Conservation (phyloP, 2,329 filamentous ascomycete genomes). For the Cadophora malorum region DNA sequence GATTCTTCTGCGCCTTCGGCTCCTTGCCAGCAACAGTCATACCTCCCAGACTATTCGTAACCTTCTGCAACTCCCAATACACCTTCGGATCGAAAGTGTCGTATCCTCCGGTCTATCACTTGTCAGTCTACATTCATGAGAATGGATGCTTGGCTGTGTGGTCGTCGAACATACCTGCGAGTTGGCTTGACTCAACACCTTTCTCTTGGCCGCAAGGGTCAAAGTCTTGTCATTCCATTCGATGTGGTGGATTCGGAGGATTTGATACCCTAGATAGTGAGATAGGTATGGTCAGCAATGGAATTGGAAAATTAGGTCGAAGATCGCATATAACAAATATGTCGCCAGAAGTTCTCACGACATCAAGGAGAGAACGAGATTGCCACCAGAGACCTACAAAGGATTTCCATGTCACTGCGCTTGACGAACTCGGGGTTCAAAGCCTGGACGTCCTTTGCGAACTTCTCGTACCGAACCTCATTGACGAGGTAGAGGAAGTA, state of each 20-base stretch:
- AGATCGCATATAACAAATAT: neutral
- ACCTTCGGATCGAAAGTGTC: neutral
- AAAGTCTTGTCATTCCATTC: neutral
- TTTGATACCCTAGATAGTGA: neutral
- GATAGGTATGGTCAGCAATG: neutral
- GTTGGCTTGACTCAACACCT: neutral
- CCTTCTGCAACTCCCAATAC: neutral
- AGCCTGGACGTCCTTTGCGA: conserved; percentile 8
- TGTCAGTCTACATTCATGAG: too few relatives aligned
- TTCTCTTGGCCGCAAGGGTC: neutral
- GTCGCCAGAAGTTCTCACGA: neutral
- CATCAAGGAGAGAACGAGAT: neutral
- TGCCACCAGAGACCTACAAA: neutral
- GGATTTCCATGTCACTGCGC: neutral
- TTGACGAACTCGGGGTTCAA: neutral
- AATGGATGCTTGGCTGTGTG: too few relatives aligned
- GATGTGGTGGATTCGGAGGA: neutral
- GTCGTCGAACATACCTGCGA: conserved; percentile 2
- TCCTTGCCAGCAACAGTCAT: conserved; percentile 1
- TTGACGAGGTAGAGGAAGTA: conserved; percentile 3
- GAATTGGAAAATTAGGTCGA: neutral
- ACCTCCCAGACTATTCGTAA: neutral
- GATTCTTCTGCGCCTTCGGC: neutral
- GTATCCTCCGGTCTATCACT: neutral
- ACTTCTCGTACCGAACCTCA: conserved; percentile 1